These are phyloP conservation scores for Ganoderma meredithae DNA, from an alignment of 1,284 basidiomycete species.

Conservation along the genomic window DNA sequence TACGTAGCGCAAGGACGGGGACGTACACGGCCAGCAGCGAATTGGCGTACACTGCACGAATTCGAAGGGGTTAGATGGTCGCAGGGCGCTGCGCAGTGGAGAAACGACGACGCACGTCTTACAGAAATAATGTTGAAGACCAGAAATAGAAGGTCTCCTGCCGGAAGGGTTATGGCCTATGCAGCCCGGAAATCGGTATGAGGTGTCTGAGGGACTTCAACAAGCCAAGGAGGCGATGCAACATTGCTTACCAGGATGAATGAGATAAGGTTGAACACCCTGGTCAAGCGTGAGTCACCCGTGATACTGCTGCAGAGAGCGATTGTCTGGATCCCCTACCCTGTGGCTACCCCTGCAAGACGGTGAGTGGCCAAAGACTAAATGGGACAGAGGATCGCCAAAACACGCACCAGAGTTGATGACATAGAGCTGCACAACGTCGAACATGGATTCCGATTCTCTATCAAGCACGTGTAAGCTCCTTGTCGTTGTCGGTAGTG, in stretches of 20 bases:
- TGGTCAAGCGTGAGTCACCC: not conserved
- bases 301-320: not conserved
- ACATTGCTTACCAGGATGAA: conserved; percentile 6
- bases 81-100: not conserved
- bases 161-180: conserved; percentile 1
- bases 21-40: conserved; percentile 18
- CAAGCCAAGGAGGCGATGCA: not conserved
- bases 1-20: not conserved
- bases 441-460: conserved; percentile 1
- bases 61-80: not conserved
- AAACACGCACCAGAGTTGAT: conserved; percentile 13
- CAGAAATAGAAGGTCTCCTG: not conserved
- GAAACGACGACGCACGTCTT: conserved; percentile 8
- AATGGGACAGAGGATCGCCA: not conserved
- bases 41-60: conserved; percentile 15
- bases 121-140: not conserved
- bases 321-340: not conserved
- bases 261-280: conserved; percentile 11
- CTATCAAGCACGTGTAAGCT: not conserved
- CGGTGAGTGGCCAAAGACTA: not conserved
- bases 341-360: conserved; percentile 8
- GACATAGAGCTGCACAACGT: conserved; percentile 6
- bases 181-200: not conserved
- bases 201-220: not conserved
- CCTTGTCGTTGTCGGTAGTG: too few relatives aligned